Evolutionary conservation across 306 rosid genomes (phyloP).

Genomic region (Dryas drummondii): DNA sequence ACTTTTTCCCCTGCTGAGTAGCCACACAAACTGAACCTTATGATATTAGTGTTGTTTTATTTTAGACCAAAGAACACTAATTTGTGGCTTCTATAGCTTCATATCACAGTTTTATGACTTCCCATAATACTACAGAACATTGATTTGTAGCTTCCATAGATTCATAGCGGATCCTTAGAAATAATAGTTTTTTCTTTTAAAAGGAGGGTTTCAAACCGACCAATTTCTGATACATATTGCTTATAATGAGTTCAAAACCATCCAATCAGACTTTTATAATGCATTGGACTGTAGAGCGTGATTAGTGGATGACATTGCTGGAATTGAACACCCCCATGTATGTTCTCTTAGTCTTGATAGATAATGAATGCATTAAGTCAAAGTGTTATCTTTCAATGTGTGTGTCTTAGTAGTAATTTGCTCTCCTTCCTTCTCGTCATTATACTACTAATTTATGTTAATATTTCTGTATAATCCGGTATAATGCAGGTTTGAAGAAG

Average conservation of each 20-base stretch:
- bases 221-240: not conserved
- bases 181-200: no score
- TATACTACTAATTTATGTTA: no score
- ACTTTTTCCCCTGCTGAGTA: not conserved
- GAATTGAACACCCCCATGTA: slow-evolving; percentile 19
- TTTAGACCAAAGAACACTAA: not conserved
- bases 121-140: not conserved
- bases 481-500: slow-evolving; percentile 5
- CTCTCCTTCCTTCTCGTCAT: not conserved
- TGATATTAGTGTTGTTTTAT: not conserved
- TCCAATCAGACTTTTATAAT: slow-evolving; percentile 28
- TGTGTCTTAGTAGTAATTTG: not conserved
- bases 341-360: slow-evolving; percentile 25
- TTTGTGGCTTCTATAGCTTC: not conserved
- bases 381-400: not conserved
- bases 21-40: not conserved
- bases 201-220: not conserved
- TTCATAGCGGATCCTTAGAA: not conserved
- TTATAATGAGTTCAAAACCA: not conserved
- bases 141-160: not conserved
- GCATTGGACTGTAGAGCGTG: slow-evolving; percentile 19
- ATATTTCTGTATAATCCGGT: not conserved
- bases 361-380: slow-evolving; percentile 11
- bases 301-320: slow-evolving; percentile 42
- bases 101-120: no score